Base-by-base conservation (phyloP, 805 yeast genomes). In the Candida arabinofermentans region DNA sequence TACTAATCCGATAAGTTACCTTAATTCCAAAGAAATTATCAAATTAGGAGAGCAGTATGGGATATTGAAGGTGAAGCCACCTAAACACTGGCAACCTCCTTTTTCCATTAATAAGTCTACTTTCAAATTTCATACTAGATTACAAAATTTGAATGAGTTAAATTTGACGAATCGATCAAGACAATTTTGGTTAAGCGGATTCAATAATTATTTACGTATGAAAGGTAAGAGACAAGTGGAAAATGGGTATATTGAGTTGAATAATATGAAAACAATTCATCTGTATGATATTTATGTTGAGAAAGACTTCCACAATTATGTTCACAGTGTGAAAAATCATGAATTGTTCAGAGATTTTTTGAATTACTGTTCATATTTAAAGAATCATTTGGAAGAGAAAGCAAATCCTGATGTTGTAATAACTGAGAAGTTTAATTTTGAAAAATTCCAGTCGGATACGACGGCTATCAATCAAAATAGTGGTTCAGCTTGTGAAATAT, bases 71-170 rank as follows among this genome's bases (percentile, higher is more conserved):
- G 51, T 77, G 2, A 64, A 67, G 8, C 83, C 83, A 5, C 83
- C 83, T 0, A 41, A 48, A 14, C 61, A 53, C n/a, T 77, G 81
- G 81, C 57, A 55, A 36, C 81, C 83, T 0, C 77, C 77, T 0
- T 72, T 83, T 47, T 70, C 79, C 41, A 64, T 84, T 17, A 70
- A 83, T 37, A 65, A 68, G 35, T 53, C 64, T 6, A 57, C 55
- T n/a, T 84, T 85, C 60, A 70, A 62, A 37, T 85, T 86, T 55
- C 81, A 77, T 47, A 83, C 88, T 8, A 61, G 95, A 41, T 57
- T 81, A n/a, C 93, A 85, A 57, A 74, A 71, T 36, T 54, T 86
- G 40, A 74, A 77, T 51, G 87, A 83, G 55, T 63, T 86, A 53
- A 80, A 82, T 21, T 57, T 86, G 14, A 58, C 73, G 7, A 81